These are phyloP conservation scores for Hordeum pubiflorum DNA, from an alignment of 202 grass and related monocot genomes.

Conservation along the genomic window DNA sequence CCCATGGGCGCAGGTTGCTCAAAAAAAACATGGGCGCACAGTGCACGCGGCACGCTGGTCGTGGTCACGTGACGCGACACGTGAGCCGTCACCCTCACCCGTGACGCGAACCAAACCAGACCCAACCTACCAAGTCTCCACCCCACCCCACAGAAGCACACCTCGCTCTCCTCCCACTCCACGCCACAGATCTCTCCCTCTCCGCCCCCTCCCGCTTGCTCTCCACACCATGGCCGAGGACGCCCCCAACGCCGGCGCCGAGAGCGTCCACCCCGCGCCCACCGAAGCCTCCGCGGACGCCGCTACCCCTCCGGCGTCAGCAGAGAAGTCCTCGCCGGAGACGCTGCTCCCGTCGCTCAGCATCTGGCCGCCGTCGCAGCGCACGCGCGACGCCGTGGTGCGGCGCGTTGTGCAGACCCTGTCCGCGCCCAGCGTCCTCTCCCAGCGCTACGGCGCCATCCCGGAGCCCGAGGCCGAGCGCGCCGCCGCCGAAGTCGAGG, in stretches of 20 bases:
- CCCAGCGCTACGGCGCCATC: constrained; percentile 57
- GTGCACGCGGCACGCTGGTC: background rate
- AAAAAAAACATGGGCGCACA: too few relatives aligned
- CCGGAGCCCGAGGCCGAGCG: constrained; percentile 47
- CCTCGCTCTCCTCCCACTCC: background rate
- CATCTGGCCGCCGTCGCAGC: constrained; percentile 78
- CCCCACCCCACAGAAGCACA: background rate
- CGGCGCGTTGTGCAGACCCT: constrained; percentile 70
- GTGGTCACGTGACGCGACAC: background rate
- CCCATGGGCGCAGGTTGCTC: background rate
- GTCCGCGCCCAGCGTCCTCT: constrained; percentile 48
- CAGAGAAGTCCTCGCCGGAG: constrained; percentile 27
- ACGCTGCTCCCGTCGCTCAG: constrained; percentile 45
- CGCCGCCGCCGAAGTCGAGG: constrained; percentile 47
- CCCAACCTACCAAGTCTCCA: constrained; percentile 29
- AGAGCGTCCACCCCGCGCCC: background rate
- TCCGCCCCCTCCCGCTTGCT: background rate
- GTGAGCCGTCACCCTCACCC: background rate
- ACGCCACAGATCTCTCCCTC: background rate
- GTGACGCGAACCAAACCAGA: constrained; percentile 18
- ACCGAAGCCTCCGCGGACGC: background rate
- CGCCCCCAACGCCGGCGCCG: constrained; percentile 25
- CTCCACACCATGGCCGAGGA: constrained; percentile 36
- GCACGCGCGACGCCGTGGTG: constrained; percentile 73
- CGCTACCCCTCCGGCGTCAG: background rate